phyloP scores from a whole-genome alignment of 306 rosid species.

The Lathyrus tuberosus region DNA sequence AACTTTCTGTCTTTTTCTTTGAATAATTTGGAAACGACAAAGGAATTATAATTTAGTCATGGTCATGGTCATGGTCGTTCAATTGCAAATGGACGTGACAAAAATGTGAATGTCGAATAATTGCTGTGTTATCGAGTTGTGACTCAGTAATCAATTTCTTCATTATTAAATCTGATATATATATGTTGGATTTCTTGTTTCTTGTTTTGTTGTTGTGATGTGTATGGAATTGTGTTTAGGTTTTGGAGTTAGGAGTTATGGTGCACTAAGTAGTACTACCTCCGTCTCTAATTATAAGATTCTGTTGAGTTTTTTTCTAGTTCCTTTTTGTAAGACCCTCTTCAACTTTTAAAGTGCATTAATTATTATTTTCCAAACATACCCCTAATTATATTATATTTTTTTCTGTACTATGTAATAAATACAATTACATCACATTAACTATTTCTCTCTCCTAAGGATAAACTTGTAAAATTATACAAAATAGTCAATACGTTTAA shows the following conservation, averaged over 20 bases:
- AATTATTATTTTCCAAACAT: too few relatives aligned
- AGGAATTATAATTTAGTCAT: slow-evolving; percentile 1
- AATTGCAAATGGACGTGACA: background rate
- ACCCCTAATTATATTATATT: too few relatives aligned
- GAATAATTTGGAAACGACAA: background rate
- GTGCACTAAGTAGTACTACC: slow-evolving; percentile 82
- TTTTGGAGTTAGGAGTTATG: slow-evolving; percentile 66
- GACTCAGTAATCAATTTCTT: slow-evolving; percentile 45
- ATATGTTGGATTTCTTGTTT: too few relatives aligned
- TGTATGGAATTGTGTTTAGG: slow-evolving; percentile 39
- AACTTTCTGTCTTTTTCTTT: background rate
- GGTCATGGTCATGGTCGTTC: slow-evolving; percentile 7
- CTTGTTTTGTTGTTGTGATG: background rate
- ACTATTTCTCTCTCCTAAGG: too few relatives aligned
- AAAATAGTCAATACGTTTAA: too few relatives aligned
- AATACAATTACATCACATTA: too few relatives aligned
- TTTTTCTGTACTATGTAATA: too few relatives aligned
- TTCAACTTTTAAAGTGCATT: too few relatives aligned
- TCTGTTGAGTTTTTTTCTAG: too few relatives aligned
- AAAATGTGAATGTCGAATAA: background rate
- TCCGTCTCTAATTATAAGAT: too few relatives aligned
- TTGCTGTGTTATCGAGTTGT: slow-evolving; percentile 57
- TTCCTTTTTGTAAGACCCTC: too few relatives aligned
- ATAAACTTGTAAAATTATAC: too few relatives aligned
- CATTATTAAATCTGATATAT: background rate